These are phyloP conservation scores for Ulota crispa DNA, from an alignment of 225 moss, liverwort and hornwort species.

Conservation along the genomic window DNA sequence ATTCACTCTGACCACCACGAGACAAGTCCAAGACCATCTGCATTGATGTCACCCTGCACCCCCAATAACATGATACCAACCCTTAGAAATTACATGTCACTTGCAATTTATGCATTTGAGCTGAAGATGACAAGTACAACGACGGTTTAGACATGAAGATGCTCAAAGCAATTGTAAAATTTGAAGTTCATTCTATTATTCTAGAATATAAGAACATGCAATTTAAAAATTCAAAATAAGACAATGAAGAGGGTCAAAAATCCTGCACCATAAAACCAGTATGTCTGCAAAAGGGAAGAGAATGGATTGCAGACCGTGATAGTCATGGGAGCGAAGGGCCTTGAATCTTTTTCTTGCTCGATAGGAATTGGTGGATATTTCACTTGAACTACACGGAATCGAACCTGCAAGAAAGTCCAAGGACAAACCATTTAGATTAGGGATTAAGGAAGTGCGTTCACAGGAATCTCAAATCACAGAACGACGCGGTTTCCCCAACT, in stretches of 20 bases:
- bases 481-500: neutral
- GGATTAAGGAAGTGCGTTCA: neutral
- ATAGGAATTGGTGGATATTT: slow-evolving; percentile 81
- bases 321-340: slow-evolving; percentile 94
- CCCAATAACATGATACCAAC: slow-evolving; percentile 17
- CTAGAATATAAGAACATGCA: neutral
- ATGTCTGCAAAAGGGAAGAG: neutral
- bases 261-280: neutral
- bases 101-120: slow-evolving; percentile 5
- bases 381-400: slow-evolving; percentile 91
- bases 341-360: slow-evolving; percentile 79
- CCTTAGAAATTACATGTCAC: slow-evolving; percentile 6
- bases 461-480: neutral
- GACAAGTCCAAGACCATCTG: slow-evolving; percentile 89
- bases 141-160: neutral
- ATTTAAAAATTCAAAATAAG: slow-evolving; percentile 10
- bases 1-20: slow-evolving; percentile 75
- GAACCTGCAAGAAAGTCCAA: slow-evolving; percentile 50
- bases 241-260: neutral
- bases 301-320: slow-evolving; percentile 55
- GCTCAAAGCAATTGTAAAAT: neutral
- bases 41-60: slow-evolving; percentile 87
- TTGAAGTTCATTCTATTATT: neutral
- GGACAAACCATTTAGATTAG: neutral
- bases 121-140: neutral